Base-by-base conservation (phyloP, 116 monocot genomes). In the Posidonia oceanica region DNA sequence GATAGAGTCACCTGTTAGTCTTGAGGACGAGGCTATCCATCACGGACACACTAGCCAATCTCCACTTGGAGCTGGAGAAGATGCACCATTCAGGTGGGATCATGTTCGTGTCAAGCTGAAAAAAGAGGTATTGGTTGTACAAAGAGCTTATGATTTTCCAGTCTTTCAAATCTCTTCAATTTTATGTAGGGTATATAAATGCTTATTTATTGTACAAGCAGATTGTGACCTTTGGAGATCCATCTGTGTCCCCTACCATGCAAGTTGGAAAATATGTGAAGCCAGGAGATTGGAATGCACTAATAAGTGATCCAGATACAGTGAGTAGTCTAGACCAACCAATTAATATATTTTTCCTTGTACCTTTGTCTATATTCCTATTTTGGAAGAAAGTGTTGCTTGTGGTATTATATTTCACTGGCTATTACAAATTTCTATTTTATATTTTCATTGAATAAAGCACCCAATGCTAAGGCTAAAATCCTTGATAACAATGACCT, bases 1-100 rank as follows among this genome's bases (percentile, higher is more conserved):
- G 75, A 76, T 92, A 16, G 89, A 97, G 76, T 97, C 97, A 22
- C 92, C 97, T 61, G 92, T 97, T 75, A 85, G 74, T 72, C 87
- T 85, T 11, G 92, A 97, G 79, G 92, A 97, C 44, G 97, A 91
- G 75, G 97, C 87, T 59, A 89, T 97, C 38, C 97, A 97, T 79
- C 93, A 94, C 75, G 97, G 97, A 18, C 97, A 97, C 42, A 87
- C 74, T 54, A 84, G 82, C 66, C 81, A 80, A 44, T 97, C 97
- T 22, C 92, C 97, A 29, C 75, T 97, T 75, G 97, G 92, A 72
- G 92, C 97, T 18, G 97, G 92, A 42, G 92, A 92, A 76, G 92
- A 97, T 84, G 92, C 97, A 57, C 97, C 97, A 11, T 97, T 97
- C 62, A 80, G 97, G 57, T 97, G 97, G 97, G 97, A 92, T 79